Conservation (phyloP, 345 rosid genomes). For the Populus alba region DNA sequence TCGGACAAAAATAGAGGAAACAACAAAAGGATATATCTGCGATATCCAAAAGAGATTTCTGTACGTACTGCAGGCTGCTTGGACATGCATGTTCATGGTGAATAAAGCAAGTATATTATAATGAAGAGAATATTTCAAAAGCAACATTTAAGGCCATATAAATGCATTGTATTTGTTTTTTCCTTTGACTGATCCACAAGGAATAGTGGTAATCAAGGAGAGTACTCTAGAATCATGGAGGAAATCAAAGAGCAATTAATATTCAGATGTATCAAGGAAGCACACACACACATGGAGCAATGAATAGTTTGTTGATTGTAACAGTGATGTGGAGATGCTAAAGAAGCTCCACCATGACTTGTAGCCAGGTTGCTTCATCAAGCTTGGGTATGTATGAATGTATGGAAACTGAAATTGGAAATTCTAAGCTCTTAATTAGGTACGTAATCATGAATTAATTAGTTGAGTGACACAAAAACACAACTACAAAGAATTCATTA, state of each 20-base stretch:
- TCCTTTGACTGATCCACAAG: background rate
- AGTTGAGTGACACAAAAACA: background rate
- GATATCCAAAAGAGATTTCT: background rate
- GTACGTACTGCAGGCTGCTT: background rate
- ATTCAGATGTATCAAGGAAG: background rate
- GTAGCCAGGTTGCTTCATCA: background rate
- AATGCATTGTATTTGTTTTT: background rate
- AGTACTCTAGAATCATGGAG: background rate
- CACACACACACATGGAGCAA: no score
- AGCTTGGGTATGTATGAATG: background rate
- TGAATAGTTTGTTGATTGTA: no score
- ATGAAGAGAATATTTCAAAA: background rate
- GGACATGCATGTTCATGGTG: background rate
- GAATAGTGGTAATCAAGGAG: background rate
- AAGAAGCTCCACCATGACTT: background rate
- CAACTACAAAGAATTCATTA: background rate
- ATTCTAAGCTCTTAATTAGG: background rate
- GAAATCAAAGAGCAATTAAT: background rate
- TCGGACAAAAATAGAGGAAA: conserved; percentile 1
- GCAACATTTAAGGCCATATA: background rate
- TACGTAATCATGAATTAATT: background rate
- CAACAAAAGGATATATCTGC: background rate
- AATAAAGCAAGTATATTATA: background rate
- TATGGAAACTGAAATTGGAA: background rate
- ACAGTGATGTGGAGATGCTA: background rate